These are phyloP conservation scores for Saccharomyces hybrid DNA, from an alignment of 1,139 yeast genomes.

Conservation along the genomic window DNA sequence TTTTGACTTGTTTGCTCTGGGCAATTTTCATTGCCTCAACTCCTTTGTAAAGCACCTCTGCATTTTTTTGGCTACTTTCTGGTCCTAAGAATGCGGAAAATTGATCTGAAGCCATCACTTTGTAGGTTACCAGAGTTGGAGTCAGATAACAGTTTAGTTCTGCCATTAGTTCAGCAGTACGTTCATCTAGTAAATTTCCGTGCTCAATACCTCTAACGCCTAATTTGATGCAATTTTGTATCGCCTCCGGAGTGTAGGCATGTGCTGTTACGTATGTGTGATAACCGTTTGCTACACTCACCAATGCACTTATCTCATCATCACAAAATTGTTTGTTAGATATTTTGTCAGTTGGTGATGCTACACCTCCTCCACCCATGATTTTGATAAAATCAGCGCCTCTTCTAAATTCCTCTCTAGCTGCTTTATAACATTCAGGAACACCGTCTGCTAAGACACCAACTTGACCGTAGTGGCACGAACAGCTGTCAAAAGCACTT, in stretches of 20 bases:
- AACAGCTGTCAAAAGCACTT: slow-evolving; percentile 7
- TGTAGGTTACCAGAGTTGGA: slow-evolving; percentile 10
- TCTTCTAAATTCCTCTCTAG: slow-evolving; percentile 10
- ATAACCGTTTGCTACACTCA: background rate
- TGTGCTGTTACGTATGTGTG: slow-evolving; percentile 10
- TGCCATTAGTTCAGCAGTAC: slow-evolving; percentile 9
- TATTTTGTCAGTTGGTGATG: slow-evolving; percentile 10
- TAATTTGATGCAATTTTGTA: slow-evolving; percentile 6
- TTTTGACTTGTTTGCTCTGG: slow-evolving; percentile 6
- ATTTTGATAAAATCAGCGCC: slow-evolving; percentile 11
- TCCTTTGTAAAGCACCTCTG: slow-evolving; percentile 7
- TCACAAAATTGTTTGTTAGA: slow-evolving; percentile 9
- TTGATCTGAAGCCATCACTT: slow-evolving; percentile 11
- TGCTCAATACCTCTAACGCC: slow-evolving; percentile 11
- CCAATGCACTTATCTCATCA: slow-evolving; percentile 10
- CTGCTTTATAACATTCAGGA: slow-evolving; percentile 8
- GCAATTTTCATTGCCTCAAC: slow-evolving; percentile 8
- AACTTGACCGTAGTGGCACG: slow-evolving; percentile 6
- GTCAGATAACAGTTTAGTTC: slow-evolving; percentile 8
- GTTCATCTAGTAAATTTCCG: slow-evolving; percentile 9
- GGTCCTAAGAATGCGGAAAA: slow-evolving; percentile 6
- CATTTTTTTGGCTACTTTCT: slow-evolving; percentile 6
- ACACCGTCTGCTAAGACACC: slow-evolving; percentile 11
- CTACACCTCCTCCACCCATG: slow-evolving; percentile 12
- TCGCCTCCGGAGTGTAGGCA: slow-evolving; percentile 10